These are phyloP conservation scores for Pichia heedii DNA, from an alignment of 805 yeast species.

Conservation along the genomic window DNA sequence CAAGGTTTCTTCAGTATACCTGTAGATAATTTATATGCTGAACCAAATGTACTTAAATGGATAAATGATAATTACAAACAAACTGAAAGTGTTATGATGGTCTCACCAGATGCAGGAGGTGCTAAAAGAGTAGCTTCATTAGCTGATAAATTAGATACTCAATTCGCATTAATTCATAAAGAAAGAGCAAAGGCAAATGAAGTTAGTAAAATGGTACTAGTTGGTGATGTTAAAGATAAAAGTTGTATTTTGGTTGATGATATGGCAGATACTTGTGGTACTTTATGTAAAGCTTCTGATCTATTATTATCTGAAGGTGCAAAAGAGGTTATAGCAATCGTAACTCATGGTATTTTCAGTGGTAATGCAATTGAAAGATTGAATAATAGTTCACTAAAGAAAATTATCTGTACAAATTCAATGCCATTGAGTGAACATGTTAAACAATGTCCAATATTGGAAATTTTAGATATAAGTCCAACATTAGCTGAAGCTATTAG, in stretches of 20 bases:
- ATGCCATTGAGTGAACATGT: slow-evolving; percentile 70
- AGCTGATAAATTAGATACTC: slow-evolving; percentile 86
- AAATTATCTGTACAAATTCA: slow-evolving; percentile 86
- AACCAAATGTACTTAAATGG: slow-evolving; percentile 80
- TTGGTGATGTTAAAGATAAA: slow-evolving; percentile 84
- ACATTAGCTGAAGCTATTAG: slow-evolving; percentile 90
- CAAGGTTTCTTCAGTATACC: slow-evolving; percentile 96
- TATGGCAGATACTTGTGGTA: slow-evolving; percentile 98
- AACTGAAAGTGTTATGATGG: slow-evolving; percentile 58
- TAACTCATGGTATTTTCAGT: slow-evolving; percentile 90
- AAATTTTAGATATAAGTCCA: slow-evolving; percentile 75
- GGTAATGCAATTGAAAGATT: slow-evolving; percentile 74
- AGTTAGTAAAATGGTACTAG: slow-evolving; percentile 89
- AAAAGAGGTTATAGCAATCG: slow-evolving; percentile 78
- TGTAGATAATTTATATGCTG: slow-evolving; percentile 92
- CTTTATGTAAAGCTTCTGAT: slow-evolving; percentile 90
- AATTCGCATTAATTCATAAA: slow-evolving; percentile 92
- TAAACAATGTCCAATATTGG: slow-evolving; percentile 56
- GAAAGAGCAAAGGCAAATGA: slow-evolving; percentile 94
- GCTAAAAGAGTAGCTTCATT: slow-evolving; percentile 94
- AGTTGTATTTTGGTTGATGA: slow-evolving; percentile 86
- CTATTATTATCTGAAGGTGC: slow-evolving; percentile 77
- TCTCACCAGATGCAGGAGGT: slow-evolving; percentile 98
- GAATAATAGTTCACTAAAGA: slow-evolving; percentile 54
- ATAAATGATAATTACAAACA: slow-evolving; percentile 52